A percentile compares a stretch with the other conserved stretches of the same genome.
Conservation (phyloP, 75 land plant species). For the Cupressus sempervirens region DNA sequence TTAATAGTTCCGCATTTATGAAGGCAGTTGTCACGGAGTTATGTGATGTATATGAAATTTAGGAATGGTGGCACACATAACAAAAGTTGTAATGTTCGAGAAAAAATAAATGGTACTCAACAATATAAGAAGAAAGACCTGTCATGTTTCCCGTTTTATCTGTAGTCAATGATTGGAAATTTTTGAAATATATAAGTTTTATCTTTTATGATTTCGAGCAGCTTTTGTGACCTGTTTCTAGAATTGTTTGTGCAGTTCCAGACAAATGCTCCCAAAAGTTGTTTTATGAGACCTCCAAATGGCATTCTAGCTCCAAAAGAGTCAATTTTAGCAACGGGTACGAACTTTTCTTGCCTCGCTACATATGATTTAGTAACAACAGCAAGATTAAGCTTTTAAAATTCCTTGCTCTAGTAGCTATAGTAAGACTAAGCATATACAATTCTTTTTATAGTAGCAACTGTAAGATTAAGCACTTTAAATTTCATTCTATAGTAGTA, state of each 20-base stretch:
- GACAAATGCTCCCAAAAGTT: conserved; percentile 55
- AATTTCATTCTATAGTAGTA: background rate
- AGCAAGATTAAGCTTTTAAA: background rate
- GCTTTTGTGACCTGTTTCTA: conserved; percentile 3
- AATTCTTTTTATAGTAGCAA: background rate
- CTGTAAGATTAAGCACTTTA: too few relatives aligned
- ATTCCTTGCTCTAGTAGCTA: background rate
- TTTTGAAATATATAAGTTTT: background rate
- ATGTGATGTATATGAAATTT: background rate
- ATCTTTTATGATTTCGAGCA: background rate
- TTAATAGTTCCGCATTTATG: background rate
- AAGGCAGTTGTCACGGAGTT: background rate
- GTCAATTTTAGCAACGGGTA: conserved; percentile 46
- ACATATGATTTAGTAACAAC: background rate
- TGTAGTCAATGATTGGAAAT: background rate
- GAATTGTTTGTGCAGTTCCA: conserved; percentile 35
- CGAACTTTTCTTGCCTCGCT: background rate
- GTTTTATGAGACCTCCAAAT: conserved; percentile 56
- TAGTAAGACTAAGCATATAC: too few relatives aligned
- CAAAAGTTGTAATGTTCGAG: background rate
- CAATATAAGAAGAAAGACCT: background rate
- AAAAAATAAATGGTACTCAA: background rate
- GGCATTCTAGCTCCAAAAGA: conserved; percentile 38
- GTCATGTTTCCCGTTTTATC: background rate
- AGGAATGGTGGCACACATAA: background rate